These are phyloP conservation scores for Candida tammaniensis DNA, from an alignment of 805 yeast genomes.

Conservation along the genomic window DNA sequence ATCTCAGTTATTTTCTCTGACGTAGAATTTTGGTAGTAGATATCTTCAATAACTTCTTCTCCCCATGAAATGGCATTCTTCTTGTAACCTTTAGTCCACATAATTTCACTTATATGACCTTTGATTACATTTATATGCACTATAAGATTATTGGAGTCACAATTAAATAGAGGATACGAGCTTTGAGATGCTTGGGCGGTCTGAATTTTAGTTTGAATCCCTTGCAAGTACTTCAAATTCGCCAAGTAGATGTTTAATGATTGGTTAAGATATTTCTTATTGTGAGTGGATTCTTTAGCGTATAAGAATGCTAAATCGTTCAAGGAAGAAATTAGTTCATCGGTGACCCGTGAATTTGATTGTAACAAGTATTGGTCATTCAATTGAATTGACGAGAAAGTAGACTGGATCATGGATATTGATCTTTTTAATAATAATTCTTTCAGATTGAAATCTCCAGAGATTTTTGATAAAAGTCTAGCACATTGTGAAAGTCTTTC, in stretches of 20 bases:
- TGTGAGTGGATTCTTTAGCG: conserved; percentile 20
- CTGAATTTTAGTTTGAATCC: conserved; percentile 17
- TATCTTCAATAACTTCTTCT: conserved; percentile 38
- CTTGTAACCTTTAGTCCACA: conserved; percentile 40
- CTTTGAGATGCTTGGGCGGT: conserved; percentile 21
- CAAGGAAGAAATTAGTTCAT: conserved; percentile 33
- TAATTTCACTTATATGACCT: conserved; percentile 39
- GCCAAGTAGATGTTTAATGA: conserved; percentile 38
- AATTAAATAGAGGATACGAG: conserved; percentile 35
- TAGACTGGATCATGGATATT: conserved; percentile 28
- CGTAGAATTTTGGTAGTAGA: conserved; percentile 27
- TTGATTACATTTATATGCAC: conserved; percentile 29
- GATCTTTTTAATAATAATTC: conserved; percentile 28
- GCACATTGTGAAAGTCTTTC: conserved; percentile 40
- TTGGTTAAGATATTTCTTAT: conserved; percentile 16
- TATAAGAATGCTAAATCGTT: conserved; percentile 32
- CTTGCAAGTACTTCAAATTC: conserved; percentile 25
- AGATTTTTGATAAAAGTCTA: conserved; percentile 30
- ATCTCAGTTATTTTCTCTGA: conserved; percentile 26
- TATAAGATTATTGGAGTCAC: conserved; percentile 26
- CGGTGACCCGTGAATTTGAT: conserved; percentile 28
- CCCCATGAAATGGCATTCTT: conserved; percentile 40
- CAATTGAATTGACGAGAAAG: conserved; percentile 24
- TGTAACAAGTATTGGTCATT: conserved; percentile 25
- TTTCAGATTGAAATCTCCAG: conserved; percentile 18